Conservation (phyloP, 192 early-diverging fungal species). For the Rhizophagus prolifer region DNA sequence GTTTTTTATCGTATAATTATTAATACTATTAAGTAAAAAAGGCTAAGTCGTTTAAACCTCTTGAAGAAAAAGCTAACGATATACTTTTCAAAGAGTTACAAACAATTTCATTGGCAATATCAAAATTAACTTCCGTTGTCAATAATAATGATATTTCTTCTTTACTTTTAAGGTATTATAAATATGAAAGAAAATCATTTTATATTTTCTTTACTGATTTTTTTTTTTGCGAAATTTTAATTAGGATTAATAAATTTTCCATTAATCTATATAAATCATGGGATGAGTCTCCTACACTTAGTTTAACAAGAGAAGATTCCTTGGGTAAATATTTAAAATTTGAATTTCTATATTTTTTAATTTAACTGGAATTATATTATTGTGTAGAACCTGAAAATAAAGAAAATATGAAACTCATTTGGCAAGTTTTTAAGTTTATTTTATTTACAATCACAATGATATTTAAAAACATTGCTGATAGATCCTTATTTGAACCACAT, state of each 20-base stretch:
- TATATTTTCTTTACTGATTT: neutral
- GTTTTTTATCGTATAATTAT: too few species aligned
- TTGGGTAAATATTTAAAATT: neutral
- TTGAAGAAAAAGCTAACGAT: neutral
- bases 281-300: slow-evolving; percentile 17
- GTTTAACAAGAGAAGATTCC: neutral
- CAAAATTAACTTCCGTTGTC: slow-evolving; percentile 3
- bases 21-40: neutral
- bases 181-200: neutral
- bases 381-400: slow-evolving; percentile 26
- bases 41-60: neutral
- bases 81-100: neutral
- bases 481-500: slow-evolving; percentile 29
- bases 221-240: too few species aligned
- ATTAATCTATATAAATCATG: neutral
- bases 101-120: slow-evolving; percentile 5
- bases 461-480: slow-evolving; percentile 41
- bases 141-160: neutral
- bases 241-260: slow-evolving; percentile 21
- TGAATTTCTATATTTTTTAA: too few species aligned
- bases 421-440: slow-evolving; percentile 49
- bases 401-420: slow-evolving; percentile 33
- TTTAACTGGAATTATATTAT: neutral
- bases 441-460: slow-evolving; percentile 54
- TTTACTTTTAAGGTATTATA: neutral